Evolutionary conservation across 108 stramenopile species (phyloP).

Genomic region (Nitzschia sp.): DNA sequence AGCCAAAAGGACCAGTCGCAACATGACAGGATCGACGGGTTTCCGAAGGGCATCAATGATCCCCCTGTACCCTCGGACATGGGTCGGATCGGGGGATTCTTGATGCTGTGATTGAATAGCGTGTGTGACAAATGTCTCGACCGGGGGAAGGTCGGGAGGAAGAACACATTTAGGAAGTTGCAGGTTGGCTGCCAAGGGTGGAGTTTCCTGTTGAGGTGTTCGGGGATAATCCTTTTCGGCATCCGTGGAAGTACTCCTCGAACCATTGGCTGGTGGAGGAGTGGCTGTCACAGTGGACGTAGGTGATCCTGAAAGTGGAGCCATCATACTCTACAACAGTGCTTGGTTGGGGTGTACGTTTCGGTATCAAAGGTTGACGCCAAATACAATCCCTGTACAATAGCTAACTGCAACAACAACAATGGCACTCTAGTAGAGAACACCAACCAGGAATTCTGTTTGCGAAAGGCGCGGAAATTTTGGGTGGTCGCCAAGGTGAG

Average conservation of each 20-base stretch:
- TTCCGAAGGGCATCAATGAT: slow-evolving; percentile 44
- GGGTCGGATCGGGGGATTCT: slow-evolving; percentile 20
- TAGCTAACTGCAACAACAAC: too few relatives aligned
- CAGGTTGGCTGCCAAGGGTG: neutral
- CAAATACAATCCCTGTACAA: too few relatives aligned
- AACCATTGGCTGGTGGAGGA: neutral
- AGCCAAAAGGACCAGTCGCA: slow-evolving; percentile 44
- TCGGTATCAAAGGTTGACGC: too few relatives aligned
- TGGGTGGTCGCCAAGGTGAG: too few relatives aligned
- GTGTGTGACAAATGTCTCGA: slow-evolving; percentile 53
- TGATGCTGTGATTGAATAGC: slow-evolving; percentile 41
- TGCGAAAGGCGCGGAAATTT: too few relatives aligned
- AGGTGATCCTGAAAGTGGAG: neutral
- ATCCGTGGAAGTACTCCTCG: neutral
- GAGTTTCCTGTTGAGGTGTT: too few relatives aligned
- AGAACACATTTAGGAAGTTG: slow-evolving; percentile 37
- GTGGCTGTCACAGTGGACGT: neutral
- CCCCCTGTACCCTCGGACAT: slow-evolving; percentile 31
- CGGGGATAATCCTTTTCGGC: neutral
- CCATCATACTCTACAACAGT: neutral
- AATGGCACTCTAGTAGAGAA: too few relatives aligned
- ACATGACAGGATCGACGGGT: slow-evolving; percentile 40
- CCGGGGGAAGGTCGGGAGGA: slow-evolving; percentile 50
- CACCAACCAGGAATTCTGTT: too few relatives aligned
- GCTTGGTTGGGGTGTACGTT: neutral